phyloP scores from a whole-genome alignment of 139 green algal genomes.

The Chlamydomonas sphaeroides region DNA sequence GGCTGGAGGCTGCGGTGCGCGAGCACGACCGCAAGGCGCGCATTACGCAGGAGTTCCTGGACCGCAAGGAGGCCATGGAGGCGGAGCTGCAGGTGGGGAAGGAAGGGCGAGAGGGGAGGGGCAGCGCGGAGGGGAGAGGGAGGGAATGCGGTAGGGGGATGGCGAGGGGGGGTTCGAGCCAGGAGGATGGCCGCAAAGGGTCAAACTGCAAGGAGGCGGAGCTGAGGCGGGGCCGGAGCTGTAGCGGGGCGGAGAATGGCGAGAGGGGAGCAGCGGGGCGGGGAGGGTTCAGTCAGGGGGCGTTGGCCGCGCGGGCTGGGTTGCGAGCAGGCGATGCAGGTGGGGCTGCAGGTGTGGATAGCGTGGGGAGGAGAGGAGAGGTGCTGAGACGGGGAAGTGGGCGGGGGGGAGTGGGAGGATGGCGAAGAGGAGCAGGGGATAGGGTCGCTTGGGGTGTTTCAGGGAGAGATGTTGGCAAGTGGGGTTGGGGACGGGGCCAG shows the following conservation, averaged over 20 bases:
- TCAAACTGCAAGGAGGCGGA: too few species aligned
- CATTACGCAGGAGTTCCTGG: constrained; percentile 62
- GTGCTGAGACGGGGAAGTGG: too few species aligned
- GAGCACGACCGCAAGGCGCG: constrained; percentile 57
- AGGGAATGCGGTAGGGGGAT: neutral
- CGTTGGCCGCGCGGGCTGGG: too few species aligned
- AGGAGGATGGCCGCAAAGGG: too few species aligned
- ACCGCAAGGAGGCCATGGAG: constrained; percentile 65
- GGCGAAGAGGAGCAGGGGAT: neutral
- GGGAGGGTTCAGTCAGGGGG: too few species aligned
- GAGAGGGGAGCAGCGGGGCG: too few species aligned
- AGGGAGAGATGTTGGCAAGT: too few species aligned
- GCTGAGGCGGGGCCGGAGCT: too few species aligned
- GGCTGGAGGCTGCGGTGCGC: constrained; percentile 50
- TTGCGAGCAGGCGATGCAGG: constrained; percentile 37
- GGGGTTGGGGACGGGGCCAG: neutral
- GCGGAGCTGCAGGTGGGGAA: constrained; percentile 49
- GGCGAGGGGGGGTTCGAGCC: neutral
- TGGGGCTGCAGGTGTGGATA: constrained; percentile 44
- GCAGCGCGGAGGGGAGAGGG: neutral
- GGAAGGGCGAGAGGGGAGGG: neutral
- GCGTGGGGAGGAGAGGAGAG: too few species aligned
- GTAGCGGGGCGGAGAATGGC: too few species aligned
- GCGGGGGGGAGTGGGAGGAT: constrained; percentile 19
- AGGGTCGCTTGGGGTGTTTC: too few species aligned